phyloP scores from a whole-genome alignment of 2,329 filamentous ascomycete species.

The Samsoniella hepiali region DNA sequence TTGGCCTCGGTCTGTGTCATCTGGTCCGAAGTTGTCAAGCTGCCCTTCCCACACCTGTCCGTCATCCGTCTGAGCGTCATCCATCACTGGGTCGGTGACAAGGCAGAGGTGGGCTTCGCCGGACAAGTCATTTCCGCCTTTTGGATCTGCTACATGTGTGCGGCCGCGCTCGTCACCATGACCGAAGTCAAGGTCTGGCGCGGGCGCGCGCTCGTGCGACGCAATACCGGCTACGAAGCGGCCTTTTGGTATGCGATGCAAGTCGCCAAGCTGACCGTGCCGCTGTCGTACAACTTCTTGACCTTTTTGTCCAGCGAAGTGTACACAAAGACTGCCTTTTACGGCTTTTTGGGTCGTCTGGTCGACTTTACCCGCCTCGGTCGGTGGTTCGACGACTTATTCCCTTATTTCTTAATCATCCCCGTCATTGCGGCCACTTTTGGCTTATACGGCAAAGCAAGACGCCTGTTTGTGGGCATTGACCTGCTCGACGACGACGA shows the following conservation, averaged over 20 bases:
- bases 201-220: slow-evolving; percentile 81
- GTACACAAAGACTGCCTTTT: slow-evolving; percentile 78
- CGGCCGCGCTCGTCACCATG: slow-evolving; percentile 81
- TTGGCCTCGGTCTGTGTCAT: slow-evolving; percentile 78
- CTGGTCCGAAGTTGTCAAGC: slow-evolving; percentile 91
- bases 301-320: slow-evolving; percentile 76
- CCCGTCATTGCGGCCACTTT: slow-evolving; percentile 85
- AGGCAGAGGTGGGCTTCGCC: slow-evolving; percentile 76
- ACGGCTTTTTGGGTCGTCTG: slow-evolving; percentile 75
- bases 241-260: slow-evolving; percentile 96
- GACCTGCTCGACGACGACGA: slow-evolving; percentile 75
- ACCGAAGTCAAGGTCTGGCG: slow-evolving; percentile 97
- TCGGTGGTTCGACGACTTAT: slow-evolving; percentile 80
- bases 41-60: slow-evolving; percentile 73
- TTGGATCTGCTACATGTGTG: slow-evolving; percentile 97
- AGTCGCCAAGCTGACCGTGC: slow-evolving; percentile 87
- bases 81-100: slow-evolving; percentile 69
- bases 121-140: slow-evolving; percentile 79
- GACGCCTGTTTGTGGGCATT: slow-evolving; percentile 72
- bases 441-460: slow-evolving; percentile 81
- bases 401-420: slow-evolving; percentile 82
- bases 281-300: slow-evolving; percentile 92
- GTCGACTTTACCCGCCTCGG: slow-evolving; percentile 83
- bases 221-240: slow-evolving; percentile 88
- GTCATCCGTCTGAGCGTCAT: slow-evolving; percentile 64